A percentile compares a stretch with the other conserved stretches of the same genome.
Conservation (phyloP, 1,284 basidiomycete species). For the Trichosporon ovoides region DNA sequence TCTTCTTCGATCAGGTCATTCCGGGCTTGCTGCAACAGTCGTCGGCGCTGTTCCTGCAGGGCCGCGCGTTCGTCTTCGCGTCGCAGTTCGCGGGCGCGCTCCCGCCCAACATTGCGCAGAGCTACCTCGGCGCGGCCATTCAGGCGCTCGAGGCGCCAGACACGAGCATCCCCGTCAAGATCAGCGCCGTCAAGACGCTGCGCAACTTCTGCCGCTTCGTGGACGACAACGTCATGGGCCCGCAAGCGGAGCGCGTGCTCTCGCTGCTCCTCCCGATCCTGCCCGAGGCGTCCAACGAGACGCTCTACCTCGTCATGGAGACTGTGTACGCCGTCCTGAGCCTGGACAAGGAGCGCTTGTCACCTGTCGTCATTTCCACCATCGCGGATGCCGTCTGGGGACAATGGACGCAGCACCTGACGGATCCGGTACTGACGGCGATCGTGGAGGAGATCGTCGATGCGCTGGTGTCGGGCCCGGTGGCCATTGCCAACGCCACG, state of each 20-base stretch:
- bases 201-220: conserved; percentile 53
- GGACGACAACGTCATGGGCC: conserved; percentile 54
- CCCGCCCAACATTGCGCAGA: conserved; percentile 63
- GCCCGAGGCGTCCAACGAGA: conserved; percentile 72
- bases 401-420: conserved; percentile 77
- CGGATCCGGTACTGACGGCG: conserved; percentile 86
- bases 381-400: conserved; percentile 64
- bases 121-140: conserved; percentile 81
- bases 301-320: conserved; percentile 83
- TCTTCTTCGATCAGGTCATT: conserved; percentile 69
- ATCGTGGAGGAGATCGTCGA: conserved; percentile 77
- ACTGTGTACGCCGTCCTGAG: conserved; percentile 71
- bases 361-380: conserved; percentile 58
- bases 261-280: conserved; percentile 79
- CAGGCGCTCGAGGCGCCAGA: conserved; percentile 70
- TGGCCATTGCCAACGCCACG: conserved; percentile 48
- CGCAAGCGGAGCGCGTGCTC: conserved; percentile 70
- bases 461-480: conserved; percentile 57
- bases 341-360: conserved; percentile 67
- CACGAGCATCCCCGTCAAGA: conserved; percentile 76
- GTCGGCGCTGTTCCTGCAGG: conserved; percentile 77
- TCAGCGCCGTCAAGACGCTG: conserved; percentile 87
- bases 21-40: conserved; percentile 60
- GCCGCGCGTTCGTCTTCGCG: conserved; percentile 88
- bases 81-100: conserved; percentile 77